phyloP scores from a whole-genome alignment of 768 basidiomycete genomes.

The Tephrocybe sp. region DNA sequence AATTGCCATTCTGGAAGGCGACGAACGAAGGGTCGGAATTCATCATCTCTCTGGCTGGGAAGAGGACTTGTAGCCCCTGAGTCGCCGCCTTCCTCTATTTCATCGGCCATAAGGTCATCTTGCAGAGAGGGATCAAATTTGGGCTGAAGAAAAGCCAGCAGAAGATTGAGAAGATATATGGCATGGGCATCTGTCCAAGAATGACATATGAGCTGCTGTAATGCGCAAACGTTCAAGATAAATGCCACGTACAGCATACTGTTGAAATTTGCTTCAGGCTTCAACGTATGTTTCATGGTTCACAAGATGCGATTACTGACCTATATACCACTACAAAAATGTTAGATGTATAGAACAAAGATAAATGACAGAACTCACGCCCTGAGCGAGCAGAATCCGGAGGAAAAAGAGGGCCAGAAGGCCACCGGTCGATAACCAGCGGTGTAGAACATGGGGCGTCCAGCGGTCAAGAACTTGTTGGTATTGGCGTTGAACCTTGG shows the following conservation, averaged over 20 bases:
- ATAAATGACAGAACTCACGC: conserved; percentile 53
- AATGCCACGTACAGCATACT: conserved; percentile 70
- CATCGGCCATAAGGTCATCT: conserved; percentile 90
- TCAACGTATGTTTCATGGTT: background rate
- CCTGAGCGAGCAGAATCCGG: conserved; percentile 86
- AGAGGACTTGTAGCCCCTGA: conserved; percentile 50
- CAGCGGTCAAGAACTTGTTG: conserved; percentile 89
- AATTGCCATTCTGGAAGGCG: conserved; percentile 97
- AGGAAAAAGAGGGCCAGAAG: conserved; percentile 77
- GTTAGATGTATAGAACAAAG: conserved; percentile 3
- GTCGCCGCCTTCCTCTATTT: conserved; percentile 91
- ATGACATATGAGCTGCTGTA: conserved; percentile 9
- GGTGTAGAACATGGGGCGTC: conserved; percentile 86
- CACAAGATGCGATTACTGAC: conserved; percentile 45
- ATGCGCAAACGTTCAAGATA: conserved; percentile 2
- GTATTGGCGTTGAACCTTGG: conserved; percentile 71
- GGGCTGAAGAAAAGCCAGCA: conserved; percentile 96
- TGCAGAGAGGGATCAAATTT: conserved; percentile 96
- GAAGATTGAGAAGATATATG: conserved; percentile 93
- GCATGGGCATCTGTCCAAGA: conserved; percentile 73
- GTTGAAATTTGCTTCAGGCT: background rate
- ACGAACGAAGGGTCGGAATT: conserved; percentile 96
- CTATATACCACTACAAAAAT: conserved; percentile 81
- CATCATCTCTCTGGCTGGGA: conserved; percentile 80
- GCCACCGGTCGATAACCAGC: conserved; percentile 81